These are phyloP conservation scores for Coprinopsis sp. DNA, from an alignment of 768 basidiomycete genomes.

Conservation along the genomic window DNA sequence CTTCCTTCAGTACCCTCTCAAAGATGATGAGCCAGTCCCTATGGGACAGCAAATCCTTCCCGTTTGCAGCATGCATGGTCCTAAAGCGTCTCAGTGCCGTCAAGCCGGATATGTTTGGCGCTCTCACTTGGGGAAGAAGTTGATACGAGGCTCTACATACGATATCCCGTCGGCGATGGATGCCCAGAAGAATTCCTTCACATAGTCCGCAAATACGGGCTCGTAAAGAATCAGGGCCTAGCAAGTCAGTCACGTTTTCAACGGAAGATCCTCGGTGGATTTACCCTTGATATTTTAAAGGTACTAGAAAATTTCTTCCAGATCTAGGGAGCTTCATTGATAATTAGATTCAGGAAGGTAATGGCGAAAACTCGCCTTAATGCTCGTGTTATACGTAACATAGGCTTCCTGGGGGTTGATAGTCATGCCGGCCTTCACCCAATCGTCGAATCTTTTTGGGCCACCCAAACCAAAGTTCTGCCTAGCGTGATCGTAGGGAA, in stretches of 20 bases:
- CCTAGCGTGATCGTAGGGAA: constrained; percentile 51
- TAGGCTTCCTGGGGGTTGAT: constrained; percentile 74
- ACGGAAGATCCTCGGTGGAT: constrained; percentile 12
- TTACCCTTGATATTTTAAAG: constrained; percentile 44
- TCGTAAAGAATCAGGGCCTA: constrained; percentile 45
- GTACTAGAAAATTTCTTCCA: constrained; percentile 69
- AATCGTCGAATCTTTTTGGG: constrained; percentile 61
- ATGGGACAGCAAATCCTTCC: constrained; percentile 53
- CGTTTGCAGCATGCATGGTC: constrained; percentile 53
- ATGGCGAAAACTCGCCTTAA: constrained; percentile 41
- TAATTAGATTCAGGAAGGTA: neutral
- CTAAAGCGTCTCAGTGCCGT: constrained; percentile 24
- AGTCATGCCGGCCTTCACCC: constrained; percentile 54
- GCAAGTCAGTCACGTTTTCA: no score
- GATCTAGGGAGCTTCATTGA: constrained; percentile 60
- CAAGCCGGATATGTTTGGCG: neutral
- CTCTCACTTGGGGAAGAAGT: constrained; percentile 54
- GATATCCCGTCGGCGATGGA: constrained; percentile 68
- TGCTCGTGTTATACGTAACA: constrained; percentile 63
- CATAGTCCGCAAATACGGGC: constrained; percentile 57
- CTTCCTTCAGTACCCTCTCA: constrained; percentile 44
- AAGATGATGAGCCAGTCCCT: constrained; percentile 55
- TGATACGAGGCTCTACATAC: constrained; percentile 65
- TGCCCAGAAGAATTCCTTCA: constrained; percentile 56
- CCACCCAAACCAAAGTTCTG: constrained; percentile 58